phyloP scores from a whole-genome alignment of 805 yeast species.

The Ogataea thermomethanolica region DNA sequence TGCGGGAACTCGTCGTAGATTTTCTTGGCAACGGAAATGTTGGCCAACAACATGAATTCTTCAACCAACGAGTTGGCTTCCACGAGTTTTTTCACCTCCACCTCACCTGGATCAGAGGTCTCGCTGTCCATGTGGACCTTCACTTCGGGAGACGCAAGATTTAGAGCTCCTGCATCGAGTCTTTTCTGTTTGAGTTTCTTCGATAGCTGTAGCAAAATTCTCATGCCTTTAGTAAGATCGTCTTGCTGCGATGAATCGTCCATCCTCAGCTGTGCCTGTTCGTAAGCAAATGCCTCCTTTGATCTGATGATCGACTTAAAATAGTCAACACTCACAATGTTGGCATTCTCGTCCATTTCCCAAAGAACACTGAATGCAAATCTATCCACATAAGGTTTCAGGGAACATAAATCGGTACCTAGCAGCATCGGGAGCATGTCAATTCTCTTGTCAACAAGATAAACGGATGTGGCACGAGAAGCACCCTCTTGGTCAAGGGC shows the following conservation, averaged over 20 bases:
- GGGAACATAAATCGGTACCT: constrained; percentile 94
- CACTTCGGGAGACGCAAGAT: constrained; percentile 96
- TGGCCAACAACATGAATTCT: constrained; percentile 97
- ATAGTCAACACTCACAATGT: constrained; percentile 73
- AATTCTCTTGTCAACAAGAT: constrained; percentile 94
- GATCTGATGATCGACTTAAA: constrained; percentile 88
- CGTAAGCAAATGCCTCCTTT: constrained; percentile 92
- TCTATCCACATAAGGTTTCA: constrained; percentile 92
- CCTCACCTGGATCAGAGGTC: constrained; percentile 94
- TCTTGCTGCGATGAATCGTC: constrained; percentile 76
- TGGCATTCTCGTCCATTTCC: constrained; percentile 87
- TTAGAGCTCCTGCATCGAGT: constrained; percentile 92
- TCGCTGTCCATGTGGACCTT: constrained; percentile 96
- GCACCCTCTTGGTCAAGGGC: constrained; percentile 96
- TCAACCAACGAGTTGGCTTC: constrained; percentile 96
- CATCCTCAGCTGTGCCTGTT: constrained; percentile 85
- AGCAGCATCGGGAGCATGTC: constrained; percentile 96
- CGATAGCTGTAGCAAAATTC: constrained; percentile 74
- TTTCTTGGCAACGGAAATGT: constrained; percentile 90
- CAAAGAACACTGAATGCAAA: constrained; percentile 94
- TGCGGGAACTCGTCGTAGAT: constrained; percentile 93
- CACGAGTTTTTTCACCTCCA: constrained; percentile 79
- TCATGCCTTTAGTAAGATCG: constrained; percentile 85
- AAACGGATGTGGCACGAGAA: constrained; percentile 94
- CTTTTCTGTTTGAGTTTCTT: constrained; percentile 81